A percentile compares a stretch with the other conserved stretches of the same genome.
Conservation (phyloP, 2,329 filamentous ascomycete species). For the Talaromyces sp. region DNA sequence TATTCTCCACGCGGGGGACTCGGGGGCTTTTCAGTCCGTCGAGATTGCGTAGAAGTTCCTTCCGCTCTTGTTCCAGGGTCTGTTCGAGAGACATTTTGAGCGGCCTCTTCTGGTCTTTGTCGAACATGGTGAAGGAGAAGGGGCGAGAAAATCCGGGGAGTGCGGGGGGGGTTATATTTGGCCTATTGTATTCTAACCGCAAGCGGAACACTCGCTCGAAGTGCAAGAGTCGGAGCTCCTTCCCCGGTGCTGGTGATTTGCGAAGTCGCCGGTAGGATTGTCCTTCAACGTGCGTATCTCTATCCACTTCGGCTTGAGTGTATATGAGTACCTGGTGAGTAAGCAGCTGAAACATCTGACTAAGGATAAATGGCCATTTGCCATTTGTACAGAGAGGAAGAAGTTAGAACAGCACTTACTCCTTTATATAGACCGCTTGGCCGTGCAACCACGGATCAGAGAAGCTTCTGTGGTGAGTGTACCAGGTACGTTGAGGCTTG, state of each 20-base stretch:
- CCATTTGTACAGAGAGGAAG: background rate
- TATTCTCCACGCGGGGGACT: conserved; percentile 33
- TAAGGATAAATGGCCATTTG: no score
- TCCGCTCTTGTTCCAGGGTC: conserved; percentile 69
- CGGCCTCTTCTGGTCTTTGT: background rate
- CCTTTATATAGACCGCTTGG: background rate
- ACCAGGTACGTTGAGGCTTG: background rate
- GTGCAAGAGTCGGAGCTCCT: background rate
- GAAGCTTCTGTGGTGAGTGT: background rate
- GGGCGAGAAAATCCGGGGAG: conserved; percentile 9
- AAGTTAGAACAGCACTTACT: background rate
- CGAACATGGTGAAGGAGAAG: background rate
- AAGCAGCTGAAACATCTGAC: background rate
- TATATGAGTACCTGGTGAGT: no score
- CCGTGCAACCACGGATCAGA: background rate
- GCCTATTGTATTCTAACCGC: background rate
- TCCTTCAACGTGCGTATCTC: no score
- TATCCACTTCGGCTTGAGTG: no score
- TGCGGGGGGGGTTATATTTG: conserved; percentile 2
- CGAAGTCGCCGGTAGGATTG: no score
- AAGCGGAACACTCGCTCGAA: background rate
- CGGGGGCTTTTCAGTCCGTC: conserved; percentile 42
- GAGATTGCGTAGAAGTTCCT: conserved; percentile 65
- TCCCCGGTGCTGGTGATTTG: no score
- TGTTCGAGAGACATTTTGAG: conserved; percentile 66